Evolutionary conservation across 495 filamentous ascomycete genomes (phyloP).

Genomic region (Lepidopterella palustris): DNA sequence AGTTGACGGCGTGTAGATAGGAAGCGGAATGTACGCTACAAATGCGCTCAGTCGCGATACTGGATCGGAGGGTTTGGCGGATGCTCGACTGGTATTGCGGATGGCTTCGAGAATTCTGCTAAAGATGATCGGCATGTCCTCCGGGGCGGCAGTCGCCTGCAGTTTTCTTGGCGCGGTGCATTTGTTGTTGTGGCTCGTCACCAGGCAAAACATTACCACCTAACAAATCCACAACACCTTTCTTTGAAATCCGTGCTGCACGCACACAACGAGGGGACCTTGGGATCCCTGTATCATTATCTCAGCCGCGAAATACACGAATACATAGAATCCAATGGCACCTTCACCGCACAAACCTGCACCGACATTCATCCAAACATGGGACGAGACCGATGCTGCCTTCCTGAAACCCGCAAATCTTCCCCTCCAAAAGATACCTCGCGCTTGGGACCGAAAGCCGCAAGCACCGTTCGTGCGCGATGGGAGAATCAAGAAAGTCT

Average conservation of each 20-base stretch:
- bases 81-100: background rate
- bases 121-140: background rate
- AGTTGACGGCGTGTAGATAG: background rate
- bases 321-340: constrained; percentile 10
- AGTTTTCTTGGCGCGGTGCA: background rate
- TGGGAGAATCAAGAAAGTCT: constrained; percentile 33
- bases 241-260: background rate
- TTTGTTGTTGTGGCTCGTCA: background rate
- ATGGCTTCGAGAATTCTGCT: background rate
- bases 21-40: background rate
- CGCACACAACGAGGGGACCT: background rate
- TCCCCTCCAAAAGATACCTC: constrained; percentile 26
- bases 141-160: no score
- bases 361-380: constrained; percentile 23
- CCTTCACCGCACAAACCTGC: constrained; percentile 16
- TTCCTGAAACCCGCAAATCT: constrained; percentile 29
- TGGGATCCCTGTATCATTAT: constrained; percentile 1
- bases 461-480: constrained; percentile 23
- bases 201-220: background rate
- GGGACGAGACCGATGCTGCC: constrained; percentile 26
- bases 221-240: background rate
- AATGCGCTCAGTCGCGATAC: background rate
- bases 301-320: background rate
- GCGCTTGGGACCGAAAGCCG: constrained; percentile 38
- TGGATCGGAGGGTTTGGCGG: background rate